phyloP scores from a whole-genome alignment of 192 early-diverging fungal species.

The Funneliformis geosporum region DNA sequence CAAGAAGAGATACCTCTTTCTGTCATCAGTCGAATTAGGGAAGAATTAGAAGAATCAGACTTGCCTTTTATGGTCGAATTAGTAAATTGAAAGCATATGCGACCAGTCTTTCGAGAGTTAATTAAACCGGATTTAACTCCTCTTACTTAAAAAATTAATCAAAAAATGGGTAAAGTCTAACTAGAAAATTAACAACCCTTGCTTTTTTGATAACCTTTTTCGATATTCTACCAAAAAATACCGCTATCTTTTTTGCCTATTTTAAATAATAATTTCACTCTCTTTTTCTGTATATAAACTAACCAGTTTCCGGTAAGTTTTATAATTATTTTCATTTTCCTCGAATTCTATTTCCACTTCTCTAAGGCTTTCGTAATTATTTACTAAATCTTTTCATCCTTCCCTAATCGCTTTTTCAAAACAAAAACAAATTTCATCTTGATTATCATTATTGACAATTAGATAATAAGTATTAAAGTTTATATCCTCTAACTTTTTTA shows the following conservation, averaged over 20 bases:
- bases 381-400: constrained; percentile 5
- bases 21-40: background rate
- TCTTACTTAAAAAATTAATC: too few species aligned
- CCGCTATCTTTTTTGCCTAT: too few species aligned
- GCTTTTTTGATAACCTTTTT: too few species aligned
- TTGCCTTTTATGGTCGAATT: constrained; percentile 17
- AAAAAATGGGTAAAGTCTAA: too few species aligned
- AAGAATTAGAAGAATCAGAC: background rate
- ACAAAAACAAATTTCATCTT: constrained; percentile 11
- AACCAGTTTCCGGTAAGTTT: too few species aligned
- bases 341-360: background rate
- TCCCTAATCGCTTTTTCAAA: constrained; percentile 15
- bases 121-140: background rate
- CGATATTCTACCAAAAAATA: too few species aligned
- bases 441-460: constrained; percentile 17
- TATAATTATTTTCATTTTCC: too few species aligned
- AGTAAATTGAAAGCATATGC: constrained; percentile 15
- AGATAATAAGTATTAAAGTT: background rate
- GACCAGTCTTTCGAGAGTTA: background rate
- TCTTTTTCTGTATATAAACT: too few species aligned
- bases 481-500: background rate
- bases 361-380: background rate
- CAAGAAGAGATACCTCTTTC: background rate
- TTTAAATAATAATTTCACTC: too few species aligned
- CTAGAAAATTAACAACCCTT: too few species aligned